Base-by-base conservation (phyloP, 2,329 filamentous ascomycete species). In the Paecilomyces fulvus region DNA sequence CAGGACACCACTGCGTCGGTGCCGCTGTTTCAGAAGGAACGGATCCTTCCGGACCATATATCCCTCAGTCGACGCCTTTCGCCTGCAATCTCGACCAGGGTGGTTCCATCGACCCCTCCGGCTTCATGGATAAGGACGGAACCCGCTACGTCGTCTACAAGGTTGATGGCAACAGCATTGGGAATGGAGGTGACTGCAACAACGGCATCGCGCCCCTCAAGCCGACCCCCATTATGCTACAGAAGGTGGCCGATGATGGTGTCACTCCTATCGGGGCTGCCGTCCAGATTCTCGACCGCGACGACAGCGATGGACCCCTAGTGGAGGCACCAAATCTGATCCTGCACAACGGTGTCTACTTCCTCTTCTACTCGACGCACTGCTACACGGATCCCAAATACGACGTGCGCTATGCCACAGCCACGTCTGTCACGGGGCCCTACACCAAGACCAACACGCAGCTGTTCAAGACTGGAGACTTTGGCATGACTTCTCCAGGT, bases 111-210 rank as follows among this genome's bases (percentile, higher is more conserved):
- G 85, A 88, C 63, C 74, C 84, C 0, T 74, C 80, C 0, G 83
- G 81, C 3, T 87, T 86, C 68, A 63, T 71, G 10, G 84, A 88
- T 63, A 65, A 67, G 10, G 76, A 79, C 49, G 80, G 80, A 30
- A 76, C 68, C 30, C 77, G 79, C 5, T 88, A 85, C 64, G 75
- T 88, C 4, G 71, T 81, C 9, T 88, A 85, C 73, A 88, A 88
- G 68, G 74, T 87, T 25, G 85, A 88, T 67, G 84, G 84, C 37
- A 87, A 87, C 69, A 75, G 74, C 56, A 68, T 80, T 33, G 75
- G 76, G 17, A 64, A 75, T 58, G 76, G 77, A 37, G 78, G 78
- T 1, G 67, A 71, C 56, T 80, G 78, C 64, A 72, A 71, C 53
- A 75, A 77, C 58, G 80, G 77, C 58, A 56, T 70, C n/a, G 61